A percentile compares a stretch with the other conserved stretches of the same genome.
phyloP scores from a whole-genome alignment of 352 stramenopile species.

The Globisporangium carolinianum region DNA sequence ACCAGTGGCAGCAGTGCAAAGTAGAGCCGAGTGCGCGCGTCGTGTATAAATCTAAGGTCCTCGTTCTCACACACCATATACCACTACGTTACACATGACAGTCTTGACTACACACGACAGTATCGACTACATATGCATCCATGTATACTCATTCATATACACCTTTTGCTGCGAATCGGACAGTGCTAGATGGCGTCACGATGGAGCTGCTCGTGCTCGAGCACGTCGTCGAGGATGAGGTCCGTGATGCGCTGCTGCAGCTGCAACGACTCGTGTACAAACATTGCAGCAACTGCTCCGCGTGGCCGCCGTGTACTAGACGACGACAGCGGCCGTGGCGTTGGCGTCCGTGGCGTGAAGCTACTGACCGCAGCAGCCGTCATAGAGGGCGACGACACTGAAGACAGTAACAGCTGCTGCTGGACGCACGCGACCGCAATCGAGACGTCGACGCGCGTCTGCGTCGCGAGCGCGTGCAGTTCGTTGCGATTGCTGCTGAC shows the following conservation, averaged over 20 bases:
- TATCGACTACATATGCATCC: neutral
- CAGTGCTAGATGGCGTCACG: too few relatives aligned
- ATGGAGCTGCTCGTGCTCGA: constrained; percentile 2
- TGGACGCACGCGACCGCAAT: constrained; percentile 4
- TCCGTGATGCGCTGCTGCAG: constrained; percentile 26
- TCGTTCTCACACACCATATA: neutral
- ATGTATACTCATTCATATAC: neutral
- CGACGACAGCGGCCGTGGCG: constrained; percentile 11
- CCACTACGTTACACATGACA: too few relatives aligned
- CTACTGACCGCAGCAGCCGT: neutral
- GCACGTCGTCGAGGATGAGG: constrained; percentile 28
- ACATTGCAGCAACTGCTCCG: neutral
- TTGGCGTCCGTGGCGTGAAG: constrained; percentile 19
- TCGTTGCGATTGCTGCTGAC: neutral
- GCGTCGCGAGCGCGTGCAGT: constrained; percentile 14
- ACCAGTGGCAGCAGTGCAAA: neutral
- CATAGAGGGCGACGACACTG: neutral
- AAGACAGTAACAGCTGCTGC: neutral
- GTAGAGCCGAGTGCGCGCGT: neutral
- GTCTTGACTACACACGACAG: too few relatives aligned
- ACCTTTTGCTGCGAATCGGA: too few relatives aligned
- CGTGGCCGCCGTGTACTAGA: neutral
- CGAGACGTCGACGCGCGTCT: constrained; percentile 11
- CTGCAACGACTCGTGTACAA: constrained; percentile 19
- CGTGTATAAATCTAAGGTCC: neutral